Percentiles rank a stretch among this genome's conserved stretches.
phyloP scores from a whole-genome alignment of 352 stramenopile species.

The Achlya hypogyna region DNA sequence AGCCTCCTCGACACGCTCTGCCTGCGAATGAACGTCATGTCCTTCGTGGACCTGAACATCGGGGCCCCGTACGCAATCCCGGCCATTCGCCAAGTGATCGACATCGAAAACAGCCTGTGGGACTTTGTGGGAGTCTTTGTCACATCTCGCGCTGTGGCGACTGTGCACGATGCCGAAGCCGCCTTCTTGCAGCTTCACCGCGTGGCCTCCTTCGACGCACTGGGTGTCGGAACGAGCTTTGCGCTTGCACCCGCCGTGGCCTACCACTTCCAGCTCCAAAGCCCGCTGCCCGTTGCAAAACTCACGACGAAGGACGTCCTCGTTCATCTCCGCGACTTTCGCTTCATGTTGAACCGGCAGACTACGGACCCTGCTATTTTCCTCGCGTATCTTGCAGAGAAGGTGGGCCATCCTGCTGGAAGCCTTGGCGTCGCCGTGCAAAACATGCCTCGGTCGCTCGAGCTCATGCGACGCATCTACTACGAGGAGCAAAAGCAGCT shows the following conservation, averaged over 20 bases:
- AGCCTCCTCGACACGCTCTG: not conserved
- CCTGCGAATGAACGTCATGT: constrained; percentile 8
- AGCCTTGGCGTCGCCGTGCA: constrained; percentile 66
- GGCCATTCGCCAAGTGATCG: constrained; percentile 12
- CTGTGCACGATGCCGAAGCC: constrained; percentile 9
- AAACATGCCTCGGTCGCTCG: constrained; percentile 69
- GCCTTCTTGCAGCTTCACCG: constrained; percentile 4
- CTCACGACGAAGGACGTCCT: constrained; percentile 69
- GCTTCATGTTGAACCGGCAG: constrained; percentile 43
- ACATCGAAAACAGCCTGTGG: constrained; percentile 11
- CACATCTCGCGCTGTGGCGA: constrained; percentile 2
- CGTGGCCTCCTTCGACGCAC: constrained; percentile 4
- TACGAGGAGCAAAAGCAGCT: constrained; percentile 78
- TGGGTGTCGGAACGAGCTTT: constrained; percentile 77
- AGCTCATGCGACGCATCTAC: constrained; percentile 57
- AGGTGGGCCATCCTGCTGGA: constrained; percentile 47
- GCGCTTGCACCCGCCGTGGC: constrained; percentile 58
- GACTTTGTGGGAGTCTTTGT: constrained; percentile 19
- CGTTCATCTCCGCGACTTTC: constrained; percentile 49
- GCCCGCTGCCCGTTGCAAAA: constrained; percentile 31
- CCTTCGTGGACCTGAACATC: constrained; percentile 12
- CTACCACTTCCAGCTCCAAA: constrained; percentile 44
- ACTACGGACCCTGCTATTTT: constrained; percentile 63
- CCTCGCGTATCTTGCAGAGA: constrained; percentile 56
- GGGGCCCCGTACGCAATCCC: not conserved